Conservation (phyloP, 345 rosid species). For the Isatis tinctoria region DNA sequence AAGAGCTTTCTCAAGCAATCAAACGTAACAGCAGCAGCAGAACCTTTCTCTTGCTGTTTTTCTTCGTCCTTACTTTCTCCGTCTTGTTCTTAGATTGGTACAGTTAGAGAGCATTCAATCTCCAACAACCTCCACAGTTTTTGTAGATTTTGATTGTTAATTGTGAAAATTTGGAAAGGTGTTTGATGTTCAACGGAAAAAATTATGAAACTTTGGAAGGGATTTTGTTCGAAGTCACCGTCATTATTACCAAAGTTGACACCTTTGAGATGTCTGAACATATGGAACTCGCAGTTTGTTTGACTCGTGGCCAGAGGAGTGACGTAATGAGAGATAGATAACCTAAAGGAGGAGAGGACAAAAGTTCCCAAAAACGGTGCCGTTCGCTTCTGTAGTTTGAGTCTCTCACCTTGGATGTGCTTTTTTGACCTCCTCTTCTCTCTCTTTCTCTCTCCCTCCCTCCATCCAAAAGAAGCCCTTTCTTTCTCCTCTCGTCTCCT, state of each 20-base stretch:
- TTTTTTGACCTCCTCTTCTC: conserved; percentile 26
- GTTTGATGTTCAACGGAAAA: not conserved
- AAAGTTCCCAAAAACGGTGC: not conserved
- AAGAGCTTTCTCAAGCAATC: conserved; percentile 77
- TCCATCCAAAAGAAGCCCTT: conserved; percentile 11
- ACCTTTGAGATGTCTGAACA: conserved; percentile 25
- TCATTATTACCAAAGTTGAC: conserved; percentile 18
- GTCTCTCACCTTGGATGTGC: conserved; percentile 19
- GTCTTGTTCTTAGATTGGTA: conserved; percentile 95
- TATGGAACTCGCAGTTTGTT: not conserved
- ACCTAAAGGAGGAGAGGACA: conserved; percentile 14
- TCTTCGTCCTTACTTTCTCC: conserved; percentile 79
- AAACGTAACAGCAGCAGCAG: conserved; percentile 81
- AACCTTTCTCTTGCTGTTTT: conserved; percentile 78
- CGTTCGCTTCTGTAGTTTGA: conserved; percentile 14
- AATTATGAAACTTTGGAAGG: not conserved
- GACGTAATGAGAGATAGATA: not conserved
- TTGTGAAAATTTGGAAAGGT: not conserved
- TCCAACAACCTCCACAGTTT: conserved; percentile 15
- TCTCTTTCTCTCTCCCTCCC: conserved; percentile 12
- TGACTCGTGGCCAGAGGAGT: conserved; percentile 16
- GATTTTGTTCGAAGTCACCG: not conserved
- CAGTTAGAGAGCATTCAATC: conserved; percentile 31
- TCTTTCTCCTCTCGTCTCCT: conserved; percentile 10
- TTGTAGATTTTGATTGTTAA: conserved; percentile 11